These are phyloP conservation scores for Leptographium galeiforme DNA, from an alignment of 2,329 filamentous ascomycete species.

Conservation along the genomic window DNA sequence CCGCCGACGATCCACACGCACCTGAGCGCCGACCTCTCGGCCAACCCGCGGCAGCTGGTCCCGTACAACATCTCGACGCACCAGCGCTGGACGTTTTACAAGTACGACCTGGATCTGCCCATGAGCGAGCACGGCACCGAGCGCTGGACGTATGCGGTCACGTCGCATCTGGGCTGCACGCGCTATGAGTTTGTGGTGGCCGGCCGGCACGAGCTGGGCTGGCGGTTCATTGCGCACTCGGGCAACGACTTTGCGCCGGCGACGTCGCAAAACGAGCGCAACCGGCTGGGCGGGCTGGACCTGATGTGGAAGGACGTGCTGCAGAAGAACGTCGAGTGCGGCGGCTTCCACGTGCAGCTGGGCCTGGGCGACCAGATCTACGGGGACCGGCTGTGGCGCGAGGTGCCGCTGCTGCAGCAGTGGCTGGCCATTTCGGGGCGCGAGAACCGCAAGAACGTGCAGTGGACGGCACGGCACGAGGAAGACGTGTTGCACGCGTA, in stretches of 20 bases:
- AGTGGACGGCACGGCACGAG: conserved; percentile 89
- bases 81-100: conserved; percentile 90
- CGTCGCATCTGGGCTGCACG: conserved; percentile 93
- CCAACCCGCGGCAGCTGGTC: conserved; percentile 78
- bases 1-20: conserved; percentile 95
- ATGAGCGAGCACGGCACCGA: conserved; percentile 75
- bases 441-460: conserved; percentile 77
- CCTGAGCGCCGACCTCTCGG: conserved; percentile 76
- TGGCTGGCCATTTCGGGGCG: conserved; percentile 91
- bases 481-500: conserved; percentile 94
- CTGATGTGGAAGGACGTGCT: conserved; percentile 99
- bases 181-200: conserved; percentile 94
- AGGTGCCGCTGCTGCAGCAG: conserved; percentile 83
- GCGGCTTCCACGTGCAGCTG: conserved; percentile 88
- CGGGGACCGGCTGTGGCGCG: conserved; percentile 89
- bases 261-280: conserved; percentile 74
- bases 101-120: conserved; percentile 77
- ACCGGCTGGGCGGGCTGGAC: conserved; percentile 73
- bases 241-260: conserved; percentile 90
- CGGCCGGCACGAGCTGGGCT: conserved; percentile 76
- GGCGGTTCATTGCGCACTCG: conserved; percentile 92
- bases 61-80: conserved; percentile 75
- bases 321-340: conserved; percentile 92
- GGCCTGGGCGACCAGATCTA: conserved; percentile 92
- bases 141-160: conserved; percentile 97